A percentile compares a stretch with the other conserved stretches of the same genome.
phyloP scores from a whole-genome alignment of 768 basidiomycete genomes.

The Leccinum ochraceum region DNA sequence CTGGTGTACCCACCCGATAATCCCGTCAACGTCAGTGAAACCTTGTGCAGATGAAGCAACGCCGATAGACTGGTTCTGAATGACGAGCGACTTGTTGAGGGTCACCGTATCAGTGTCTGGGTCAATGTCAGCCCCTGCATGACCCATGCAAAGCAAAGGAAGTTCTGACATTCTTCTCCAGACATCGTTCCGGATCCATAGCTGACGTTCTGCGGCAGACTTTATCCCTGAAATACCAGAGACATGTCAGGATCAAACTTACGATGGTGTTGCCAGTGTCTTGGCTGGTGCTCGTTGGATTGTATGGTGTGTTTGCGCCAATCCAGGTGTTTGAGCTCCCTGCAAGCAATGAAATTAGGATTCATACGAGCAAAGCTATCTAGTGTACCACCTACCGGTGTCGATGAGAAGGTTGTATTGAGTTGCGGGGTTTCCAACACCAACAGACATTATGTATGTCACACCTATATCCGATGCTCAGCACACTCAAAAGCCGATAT shows the following conservation, averaged over 20 bases:
- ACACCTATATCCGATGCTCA: constrained; percentile 36
- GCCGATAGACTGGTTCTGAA: constrained; percentile 49
- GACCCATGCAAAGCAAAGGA: neutral
- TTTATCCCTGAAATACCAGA: neutral
- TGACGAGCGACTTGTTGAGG: constrained; percentile 40
- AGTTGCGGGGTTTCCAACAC: constrained; percentile 52
- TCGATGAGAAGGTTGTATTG: constrained; percentile 57
- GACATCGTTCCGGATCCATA: constrained; percentile 57
- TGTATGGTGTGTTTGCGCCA: constrained; percentile 50
- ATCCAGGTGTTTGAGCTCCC: constrained; percentile 58
- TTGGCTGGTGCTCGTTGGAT: constrained; percentile 46
- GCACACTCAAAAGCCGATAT: neutral
- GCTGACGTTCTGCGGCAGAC: constrained; percentile 41
- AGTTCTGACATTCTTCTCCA: constrained; percentile 49
- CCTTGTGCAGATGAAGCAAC: constrained; percentile 45
- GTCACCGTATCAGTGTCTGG: constrained; percentile 50
- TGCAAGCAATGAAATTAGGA: constrained; percentile 7
- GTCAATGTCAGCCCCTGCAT: constrained; percentile 3
- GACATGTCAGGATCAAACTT: constrained; percentile 13
- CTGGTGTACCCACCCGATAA: constrained; percentile 42
- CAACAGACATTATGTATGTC: constrained; percentile 53
- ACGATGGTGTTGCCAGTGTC: constrained; percentile 40
- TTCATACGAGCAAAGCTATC: neutral
- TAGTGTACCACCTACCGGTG: constrained; percentile 41
- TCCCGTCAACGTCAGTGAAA: constrained; percentile 51